Base-by-base conservation (phyloP, 2,329 filamentous ascomycete species). In the Fusarium equiseti region DNA sequence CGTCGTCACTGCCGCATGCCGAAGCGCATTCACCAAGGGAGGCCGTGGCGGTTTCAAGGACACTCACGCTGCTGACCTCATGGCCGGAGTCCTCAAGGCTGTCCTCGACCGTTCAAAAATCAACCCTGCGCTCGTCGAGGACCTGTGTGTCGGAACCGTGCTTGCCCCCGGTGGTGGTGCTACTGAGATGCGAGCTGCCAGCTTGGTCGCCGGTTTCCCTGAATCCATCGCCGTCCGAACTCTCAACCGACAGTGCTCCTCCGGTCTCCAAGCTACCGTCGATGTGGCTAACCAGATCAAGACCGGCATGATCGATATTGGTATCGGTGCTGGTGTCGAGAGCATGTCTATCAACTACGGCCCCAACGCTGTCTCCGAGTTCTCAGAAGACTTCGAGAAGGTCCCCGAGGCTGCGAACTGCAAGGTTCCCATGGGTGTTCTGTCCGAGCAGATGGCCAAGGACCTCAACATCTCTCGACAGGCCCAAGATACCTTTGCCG, bases 11-110 rank as follows among this genome's bases (percentile, higher is more conserved):
- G 93, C 92, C 73, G 93, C 92, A 74, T 92, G 98, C 77, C 94
- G 96, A 76, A 97, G 94, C 18, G 89, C 96, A 77, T 90, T 98
- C 82, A 97, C 94, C 73, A 97, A 94, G 82, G 95, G 94, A 74
- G 94, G 95, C 77, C 95, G 94, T 83, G 96, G 96, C 74, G 92
- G 90, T 52, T 96, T 99, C 87, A 98, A 98, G 86, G 96, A 98
- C 83, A 98, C 96, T 11, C 87, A 89, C 59, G 93, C 92, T 9
- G 89, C 94, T 43, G 95, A 98, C 81, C 86, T 98, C 68, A 90
- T 98, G 76, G 90, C 90, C 53, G 94, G 93, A 75, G 91, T 94
- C 49, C 91, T 98, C 82, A 91, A 90, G 82, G 90, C 90, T 64
- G 85, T 98, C 71, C 87, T 98, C 78, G 86, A 92, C 61, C 92